phyloP scores from a whole-genome alignment of 371 early-diverging fungal species.

The Mucor mucedo region DNA sequence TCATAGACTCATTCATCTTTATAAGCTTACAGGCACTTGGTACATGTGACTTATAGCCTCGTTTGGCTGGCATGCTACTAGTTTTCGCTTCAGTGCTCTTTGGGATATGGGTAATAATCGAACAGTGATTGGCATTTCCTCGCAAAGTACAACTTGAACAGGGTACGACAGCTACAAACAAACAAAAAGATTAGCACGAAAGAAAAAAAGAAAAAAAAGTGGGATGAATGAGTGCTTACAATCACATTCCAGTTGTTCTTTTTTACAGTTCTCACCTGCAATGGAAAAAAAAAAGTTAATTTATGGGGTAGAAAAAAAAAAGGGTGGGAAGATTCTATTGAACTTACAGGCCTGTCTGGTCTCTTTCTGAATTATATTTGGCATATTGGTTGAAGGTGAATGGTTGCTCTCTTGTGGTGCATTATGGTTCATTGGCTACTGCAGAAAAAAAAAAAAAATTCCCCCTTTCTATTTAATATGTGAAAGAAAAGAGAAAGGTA shows the following conservation, averaged over 20 bases:
- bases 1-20: background rate
- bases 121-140: background rate
- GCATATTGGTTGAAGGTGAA: background rate
- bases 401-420: background rate
- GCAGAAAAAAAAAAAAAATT: background rate
- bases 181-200: background rate
- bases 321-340: background rate
- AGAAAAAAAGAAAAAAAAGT: too few relatives aligned
- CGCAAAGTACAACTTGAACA: background rate
- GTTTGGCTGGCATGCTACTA: conserved; percentile 19
- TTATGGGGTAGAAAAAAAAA: background rate
- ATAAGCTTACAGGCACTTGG: conserved; percentile 37
- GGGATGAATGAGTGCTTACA: background rate
- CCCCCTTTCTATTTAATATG: background rate
- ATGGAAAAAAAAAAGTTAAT: background rate
- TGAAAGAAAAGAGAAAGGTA: background rate
- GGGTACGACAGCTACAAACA: background rate
- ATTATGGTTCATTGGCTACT: background rate
- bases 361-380: background rate
- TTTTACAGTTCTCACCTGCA: conserved; percentile 4
- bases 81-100: background rate
- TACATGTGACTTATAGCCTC: conserved; percentile 38
- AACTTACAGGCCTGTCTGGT: background rate
- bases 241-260: background rate
- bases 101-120: background rate